A percentile compares a stretch with the other conserved stretches of the same genome.
Conservation (phyloP, 2,329 filamentous ascomycete genomes). For the Paecilomyces niveus region DNA sequence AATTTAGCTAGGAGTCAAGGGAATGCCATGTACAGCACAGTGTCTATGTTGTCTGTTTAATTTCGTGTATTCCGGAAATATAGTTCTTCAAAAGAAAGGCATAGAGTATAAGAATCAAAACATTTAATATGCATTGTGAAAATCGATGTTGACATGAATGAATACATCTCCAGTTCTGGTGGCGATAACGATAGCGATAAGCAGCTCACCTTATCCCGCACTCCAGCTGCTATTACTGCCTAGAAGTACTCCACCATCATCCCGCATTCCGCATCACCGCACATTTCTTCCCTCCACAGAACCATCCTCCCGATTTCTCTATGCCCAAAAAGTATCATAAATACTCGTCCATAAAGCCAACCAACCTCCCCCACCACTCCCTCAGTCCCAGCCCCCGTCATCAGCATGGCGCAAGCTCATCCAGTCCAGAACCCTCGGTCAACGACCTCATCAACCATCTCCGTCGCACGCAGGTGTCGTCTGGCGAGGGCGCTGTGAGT, state of each 20-base stretch:
- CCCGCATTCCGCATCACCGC: not conserved
- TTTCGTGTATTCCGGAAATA: not conserved
- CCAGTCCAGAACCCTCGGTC: slow-evolving; percentile 28
- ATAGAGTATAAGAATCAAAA: not conserved
- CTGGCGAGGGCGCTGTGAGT: slow-evolving; percentile 11
- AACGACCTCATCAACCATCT: slow-evolving; percentile 43
- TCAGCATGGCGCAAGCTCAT: slow-evolving; percentile 18
- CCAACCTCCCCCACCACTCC: slow-evolving; percentile 32
- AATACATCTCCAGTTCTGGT: not conserved
- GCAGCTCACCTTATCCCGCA: not conserved
- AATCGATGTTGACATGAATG: slow-evolving; percentile 3
- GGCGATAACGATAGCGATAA: not conserved
- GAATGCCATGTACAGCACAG: not conserved
- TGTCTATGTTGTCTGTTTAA: not conserved
- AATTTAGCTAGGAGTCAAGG: not conserved
- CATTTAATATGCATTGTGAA: slow-evolving; percentile 8
- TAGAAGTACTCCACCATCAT: not conserved
- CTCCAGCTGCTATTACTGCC: not conserved
- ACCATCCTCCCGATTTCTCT: slow-evolving; percentile 9
- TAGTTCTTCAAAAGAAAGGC: not conserved
- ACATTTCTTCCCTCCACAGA: slow-evolving; percentile 3
- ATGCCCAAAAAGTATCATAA: slow-evolving; percentile 45
- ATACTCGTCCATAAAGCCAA: slow-evolving; percentile 32
- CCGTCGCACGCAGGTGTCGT: slow-evolving; percentile 33
- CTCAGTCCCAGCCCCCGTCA: slow-evolving; percentile 17